A percentile compares a stretch with the other conserved stretches of the same genome.
These are phyloP conservation scores for Scheffersomyces lignicola DNA, from an alignment of 1,139 yeast species.

Conservation along the genomic window DNA sequence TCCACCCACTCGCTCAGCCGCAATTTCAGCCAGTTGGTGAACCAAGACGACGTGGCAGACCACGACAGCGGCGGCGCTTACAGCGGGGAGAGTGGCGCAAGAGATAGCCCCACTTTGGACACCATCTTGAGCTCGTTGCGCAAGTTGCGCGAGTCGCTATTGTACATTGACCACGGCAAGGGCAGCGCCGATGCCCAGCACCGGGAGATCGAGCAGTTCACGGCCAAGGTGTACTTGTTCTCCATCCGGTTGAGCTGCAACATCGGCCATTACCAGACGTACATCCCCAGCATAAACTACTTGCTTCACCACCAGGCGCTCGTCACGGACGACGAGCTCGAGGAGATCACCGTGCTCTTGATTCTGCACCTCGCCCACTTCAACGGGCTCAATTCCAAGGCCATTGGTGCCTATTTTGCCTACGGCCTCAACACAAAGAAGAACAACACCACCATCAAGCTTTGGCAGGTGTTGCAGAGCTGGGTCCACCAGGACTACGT, in stretches of 20 bases:
- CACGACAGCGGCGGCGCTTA: neutral
- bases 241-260: slow-evolving; percentile 49
- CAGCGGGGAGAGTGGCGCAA: neutral
- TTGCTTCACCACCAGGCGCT: slow-evolving; percentile 23
- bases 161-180: slow-evolving; percentile 33
- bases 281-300: slow-evolving; percentile 52
- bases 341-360: slow-evolving; percentile 41
- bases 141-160: slow-evolving; percentile 56
- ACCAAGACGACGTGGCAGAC: slow-evolving; percentile 9
- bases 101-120: slow-evolving; percentile 17
- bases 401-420: slow-evolving; percentile 31
- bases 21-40: slow-evolving; percentile 16
- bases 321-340: slow-evolving; percentile 24
- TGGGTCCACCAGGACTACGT: slow-evolving; percentile 42
- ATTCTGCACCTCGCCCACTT: slow-evolving; percentile 51
- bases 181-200: neutral
- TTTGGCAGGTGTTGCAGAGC: slow-evolving; percentile 26
- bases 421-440: slow-evolving; percentile 25
- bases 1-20: slow-evolving; percentile 18
- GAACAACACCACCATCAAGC: slow-evolving; percentile 6
- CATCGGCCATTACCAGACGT: slow-evolving; percentile 56
- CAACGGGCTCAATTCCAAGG: slow-evolving; percentile 33
- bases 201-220: slow-evolving; percentile 22
- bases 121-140: slow-evolving; percentile 31
- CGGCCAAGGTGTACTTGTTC: slow-evolving; percentile 48